These are phyloP conservation scores for Carpinus viminea DNA, from an alignment of 306 rosid species.

Conservation along the genomic window DNA sequence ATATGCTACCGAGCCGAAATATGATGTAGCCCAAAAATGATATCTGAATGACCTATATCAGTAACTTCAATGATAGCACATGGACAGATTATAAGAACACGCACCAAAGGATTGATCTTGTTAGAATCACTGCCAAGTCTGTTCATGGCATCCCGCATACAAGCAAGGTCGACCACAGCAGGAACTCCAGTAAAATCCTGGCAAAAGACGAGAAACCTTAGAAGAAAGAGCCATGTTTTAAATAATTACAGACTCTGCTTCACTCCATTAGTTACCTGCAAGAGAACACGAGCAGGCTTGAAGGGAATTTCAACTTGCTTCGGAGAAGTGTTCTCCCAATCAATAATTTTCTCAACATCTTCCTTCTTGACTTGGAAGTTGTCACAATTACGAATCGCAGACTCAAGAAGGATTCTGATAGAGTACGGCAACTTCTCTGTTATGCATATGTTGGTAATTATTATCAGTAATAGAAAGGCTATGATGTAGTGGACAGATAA, in stretches of 20 bases:
- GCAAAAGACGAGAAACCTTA: constrained; percentile 12
- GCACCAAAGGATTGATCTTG: constrained; percentile 92
- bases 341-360: constrained; percentile 89
- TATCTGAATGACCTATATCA: constrained; percentile 3
- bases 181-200: constrained; percentile 98
- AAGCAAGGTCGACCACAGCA: constrained; percentile 89
- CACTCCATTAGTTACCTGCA: constrained; percentile 63
- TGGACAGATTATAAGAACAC: constrained; percentile 21
- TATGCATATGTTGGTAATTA: constrained; percentile 17
- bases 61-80: constrained; percentile 14
- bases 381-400: constrained; percentile 87
- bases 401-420: constrained; percentile 69
- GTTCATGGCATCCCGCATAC: constrained; percentile 98
- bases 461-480: constrained; percentile 1
- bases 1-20: background rate
- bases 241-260: background rate
- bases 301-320: constrained; percentile 94
- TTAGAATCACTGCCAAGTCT: constrained; percentile 86
- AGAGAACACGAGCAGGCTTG: constrained; percentile 91
- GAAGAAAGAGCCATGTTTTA: background rate
- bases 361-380: constrained; percentile 85
- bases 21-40: background rate
- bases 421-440: constrained; percentile 84
- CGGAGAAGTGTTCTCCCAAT: constrained; percentile 70
- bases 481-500: background rate